These are phyloP conservation scores for Fimicolochytrium jonesii DNA, from an alignment of 192 early-diverging fungal genomes.

Conservation along the genomic window DNA sequence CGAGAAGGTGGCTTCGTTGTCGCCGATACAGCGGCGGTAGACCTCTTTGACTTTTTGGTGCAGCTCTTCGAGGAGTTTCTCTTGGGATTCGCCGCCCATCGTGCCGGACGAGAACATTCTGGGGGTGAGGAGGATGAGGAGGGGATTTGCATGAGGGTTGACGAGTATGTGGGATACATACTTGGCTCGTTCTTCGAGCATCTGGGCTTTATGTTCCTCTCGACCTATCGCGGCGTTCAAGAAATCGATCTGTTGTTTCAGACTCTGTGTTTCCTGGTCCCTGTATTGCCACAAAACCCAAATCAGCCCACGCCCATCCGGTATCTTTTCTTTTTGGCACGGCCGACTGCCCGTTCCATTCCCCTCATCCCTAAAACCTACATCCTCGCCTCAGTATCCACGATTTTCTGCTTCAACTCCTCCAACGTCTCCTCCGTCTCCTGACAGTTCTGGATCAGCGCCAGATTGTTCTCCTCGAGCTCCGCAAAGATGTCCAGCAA, in stretches of 20 bases:
- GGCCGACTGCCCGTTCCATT: no score
- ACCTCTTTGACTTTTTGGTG: constrained; percentile 59
- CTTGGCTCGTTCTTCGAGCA: constrained; percentile 53
- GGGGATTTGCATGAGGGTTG: no score
- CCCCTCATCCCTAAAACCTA: no score
- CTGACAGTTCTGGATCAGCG: constrained; percentile 58
- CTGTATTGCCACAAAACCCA: constrained; percentile 23
- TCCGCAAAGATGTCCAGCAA: constrained; percentile 56
- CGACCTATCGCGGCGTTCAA: constrained; percentile 48
- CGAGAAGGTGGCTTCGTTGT: constrained; percentile 50
- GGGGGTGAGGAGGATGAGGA: background rate
- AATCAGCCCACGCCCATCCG: no score
- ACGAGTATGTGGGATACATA: background rate
- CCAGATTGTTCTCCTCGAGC: constrained; percentile 59
- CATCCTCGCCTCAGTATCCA: constrained; percentile 50
- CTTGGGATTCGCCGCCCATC: constrained; percentile 50
- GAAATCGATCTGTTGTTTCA: constrained; percentile 55
- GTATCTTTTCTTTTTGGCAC: no score
- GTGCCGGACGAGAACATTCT: constrained; percentile 43
- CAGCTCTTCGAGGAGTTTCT: constrained; percentile 50
- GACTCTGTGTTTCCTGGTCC: constrained; percentile 48
- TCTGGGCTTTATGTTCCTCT: constrained; percentile 55
- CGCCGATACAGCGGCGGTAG: constrained; percentile 52
- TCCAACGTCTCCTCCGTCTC: constrained; percentile 60
- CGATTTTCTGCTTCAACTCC: constrained; percentile 49